Evolutionary conservation across 208 protist species (phyloP), one percentile per base, ranked within the genome.

Genomic region (Leishmania gerbilli): DNA sequence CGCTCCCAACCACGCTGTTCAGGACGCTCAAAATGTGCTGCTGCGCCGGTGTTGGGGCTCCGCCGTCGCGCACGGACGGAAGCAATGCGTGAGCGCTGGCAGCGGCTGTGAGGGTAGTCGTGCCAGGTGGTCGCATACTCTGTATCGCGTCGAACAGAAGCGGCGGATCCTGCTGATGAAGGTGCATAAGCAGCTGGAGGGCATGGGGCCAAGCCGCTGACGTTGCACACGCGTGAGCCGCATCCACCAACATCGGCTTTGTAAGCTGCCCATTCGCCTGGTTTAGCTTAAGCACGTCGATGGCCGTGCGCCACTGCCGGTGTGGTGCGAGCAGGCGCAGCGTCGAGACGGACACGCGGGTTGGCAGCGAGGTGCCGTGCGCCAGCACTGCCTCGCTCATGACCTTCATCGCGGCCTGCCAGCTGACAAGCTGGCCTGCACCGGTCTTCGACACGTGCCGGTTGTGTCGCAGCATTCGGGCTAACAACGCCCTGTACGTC

Each of bases 381-480:
- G 93, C 77, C 15, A 90, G 49, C 31, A 94, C 82, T 1, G 93
- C 94, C 81, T 97, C 91, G 34, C 78, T 82, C 75, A 92, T 94
- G 1, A 93, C 86, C 8, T 71, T 71, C 82, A 97, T 79, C 1
- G 94, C 92, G 0, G 90, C 89, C 53, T 78, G 65, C 93, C 94
- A 97, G 21, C 87, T 84, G 24, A 96, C 92, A 11, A 88, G 74
- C 40, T 34, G 37, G 0, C 87, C 90, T 2, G 77, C 75, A 0
- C 86, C 84, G 37, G 31, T 81, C n/a, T 71, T 77, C 21, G 47
- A 55, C 13, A 95, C 91, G 65, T 91, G 88, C 2, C 83, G 88
- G 71, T 96, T 96, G 85, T 97, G 91, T 15, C 90, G 87, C 31
- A 96, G 85, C 94, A 97, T 97, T 62, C 91, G 90, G 1, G 89